These are phyloP conservation scores for Botrytis porri DNA, from an alignment of 2,329 filamentous ascomycete species.

Conservation along the genomic window DNA sequence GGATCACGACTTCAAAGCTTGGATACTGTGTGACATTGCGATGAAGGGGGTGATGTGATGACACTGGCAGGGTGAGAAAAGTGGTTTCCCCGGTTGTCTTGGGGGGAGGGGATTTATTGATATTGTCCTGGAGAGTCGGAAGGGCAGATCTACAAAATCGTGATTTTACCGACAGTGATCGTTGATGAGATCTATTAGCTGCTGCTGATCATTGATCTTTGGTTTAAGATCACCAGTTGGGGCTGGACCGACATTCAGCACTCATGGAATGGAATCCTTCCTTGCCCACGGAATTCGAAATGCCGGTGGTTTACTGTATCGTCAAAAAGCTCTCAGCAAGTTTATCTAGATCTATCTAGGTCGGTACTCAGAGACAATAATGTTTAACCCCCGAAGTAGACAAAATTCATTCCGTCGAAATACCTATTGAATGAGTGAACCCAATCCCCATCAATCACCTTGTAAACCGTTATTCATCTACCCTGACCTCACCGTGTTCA, in stretches of 20 bases:
- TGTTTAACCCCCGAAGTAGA: not conserved
- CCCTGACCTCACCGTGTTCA: constrained; percentile 4
- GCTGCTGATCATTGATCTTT: constrained; percentile 1
- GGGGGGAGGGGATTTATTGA: constrained; percentile 1
- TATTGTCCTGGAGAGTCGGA: not conserved
- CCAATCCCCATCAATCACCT: not conserved
- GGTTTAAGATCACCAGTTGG: constrained; percentile 4
- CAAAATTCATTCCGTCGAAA: not conserved
- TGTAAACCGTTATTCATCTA: not conserved
- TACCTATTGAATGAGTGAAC: too few species aligned
- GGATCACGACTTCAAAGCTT: not conserved
- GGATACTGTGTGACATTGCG: not conserved
- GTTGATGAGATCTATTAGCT: not conserved
- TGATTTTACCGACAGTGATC: not conserved
- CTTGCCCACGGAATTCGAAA: not conserved
- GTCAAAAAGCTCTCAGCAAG: not conserved
- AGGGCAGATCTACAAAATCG: not conserved
- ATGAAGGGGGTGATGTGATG: not conserved
- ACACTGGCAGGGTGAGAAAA: not conserved
- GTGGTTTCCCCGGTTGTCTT: not conserved
- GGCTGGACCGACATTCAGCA: not conserved
- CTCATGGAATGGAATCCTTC: not conserved
- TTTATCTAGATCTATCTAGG: not conserved
- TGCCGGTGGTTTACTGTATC: not conserved
- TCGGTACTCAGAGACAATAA: not conserved